Evolutionary conservation across 306 rosid species (phyloP), one percentile per base, ranked within the genome.

Genomic region (Trifolium subterraneum): DNA sequence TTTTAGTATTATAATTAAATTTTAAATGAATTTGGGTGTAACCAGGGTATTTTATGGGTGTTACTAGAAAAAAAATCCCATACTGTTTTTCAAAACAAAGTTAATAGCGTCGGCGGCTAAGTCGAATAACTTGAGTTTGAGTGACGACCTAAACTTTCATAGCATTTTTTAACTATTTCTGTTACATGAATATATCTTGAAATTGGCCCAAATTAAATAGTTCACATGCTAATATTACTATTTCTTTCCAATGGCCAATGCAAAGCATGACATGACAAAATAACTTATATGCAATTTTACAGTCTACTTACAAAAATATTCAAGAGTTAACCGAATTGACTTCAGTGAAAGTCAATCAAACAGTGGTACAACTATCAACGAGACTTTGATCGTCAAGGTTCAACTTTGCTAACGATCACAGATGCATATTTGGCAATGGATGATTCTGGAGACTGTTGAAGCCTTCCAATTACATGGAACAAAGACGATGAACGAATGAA

Each of bases 401-500:
- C 93, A 38, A 90, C 90, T 79, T 87, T 92, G 88, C 69, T 74
- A 39, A 90, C 71, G 51, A 94, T 86, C 8, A 83, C 81, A 0
- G 90, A 75, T 22, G 90, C 95, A 64, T 88, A 88, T 52, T 92
- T 89, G 66, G 95, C 87, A 70, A 94, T 88, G 48, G 86, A 78
- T 64, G 92, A 79, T 80, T 94, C 98, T 12, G 94, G 93, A 56
- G 96, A 92, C 64, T 92, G 92, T 44, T 80, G 82, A 38, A 94
- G 97, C 78, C 90, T 76, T 63, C 88, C 90, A 52, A 94, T 86
- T 62, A 85, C 88, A 1, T 93, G 87, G 81, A 87, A 90, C 84
- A 94, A 59, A 33, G 86, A 85, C 7, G 99, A 94, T 54, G 96
- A 90, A 78, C 90, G 84, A 5, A 94, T 87, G 86, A 92, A 88